Conservation (phyloP, 2,329 filamentous ascomycete species). For the Fusarium abutilonis region DNA sequence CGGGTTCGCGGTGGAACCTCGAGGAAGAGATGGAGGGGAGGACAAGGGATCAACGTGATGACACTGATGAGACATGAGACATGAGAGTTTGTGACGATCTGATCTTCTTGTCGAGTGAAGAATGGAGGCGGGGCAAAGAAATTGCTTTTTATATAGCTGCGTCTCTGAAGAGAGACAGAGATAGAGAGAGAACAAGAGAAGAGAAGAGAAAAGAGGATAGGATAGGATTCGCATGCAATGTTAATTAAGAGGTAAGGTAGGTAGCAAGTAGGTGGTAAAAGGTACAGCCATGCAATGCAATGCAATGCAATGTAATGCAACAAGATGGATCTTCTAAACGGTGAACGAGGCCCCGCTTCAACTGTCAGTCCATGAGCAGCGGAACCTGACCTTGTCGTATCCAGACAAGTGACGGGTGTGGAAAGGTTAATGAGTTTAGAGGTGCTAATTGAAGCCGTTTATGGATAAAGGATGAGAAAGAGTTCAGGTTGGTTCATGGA, state of each 20-base stretch:
- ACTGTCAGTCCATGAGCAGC: slow-evolving; percentile 24
- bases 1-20: slow-evolving; percentile 43
- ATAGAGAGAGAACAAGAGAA: slow-evolving; percentile 9
- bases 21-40: slow-evolving; percentile 40
- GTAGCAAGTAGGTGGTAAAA: too few species aligned
- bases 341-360: slow-evolving; percentile 21
- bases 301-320: slow-evolving; percentile 19
- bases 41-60: slow-evolving; percentile 40
- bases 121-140: neutral
- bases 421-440: neutral
- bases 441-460: neutral
- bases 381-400: slow-evolving; percentile 8
- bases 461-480: neutral
- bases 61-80: slow-evolving; percentile 32
- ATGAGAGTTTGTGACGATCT: slow-evolving; percentile 23
- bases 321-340: slow-evolving; percentile 18
- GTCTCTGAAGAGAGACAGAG: neutral
- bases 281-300: neutral
- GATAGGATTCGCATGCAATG: too few species aligned
- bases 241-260: too few species aligned
- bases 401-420: neutral
- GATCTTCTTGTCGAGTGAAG: slow-evolving; percentile 5
- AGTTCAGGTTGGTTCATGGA: slow-evolving; percentile 18
- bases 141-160: slow-evolving; percentile 29
- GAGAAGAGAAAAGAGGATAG: slow-evolving; percentile 1